A percentile compares a stretch with the other conserved stretches of the same genome.
Conservation (phyloP, 441 rosid genomes). For the Euphorbia corollata region DNA sequence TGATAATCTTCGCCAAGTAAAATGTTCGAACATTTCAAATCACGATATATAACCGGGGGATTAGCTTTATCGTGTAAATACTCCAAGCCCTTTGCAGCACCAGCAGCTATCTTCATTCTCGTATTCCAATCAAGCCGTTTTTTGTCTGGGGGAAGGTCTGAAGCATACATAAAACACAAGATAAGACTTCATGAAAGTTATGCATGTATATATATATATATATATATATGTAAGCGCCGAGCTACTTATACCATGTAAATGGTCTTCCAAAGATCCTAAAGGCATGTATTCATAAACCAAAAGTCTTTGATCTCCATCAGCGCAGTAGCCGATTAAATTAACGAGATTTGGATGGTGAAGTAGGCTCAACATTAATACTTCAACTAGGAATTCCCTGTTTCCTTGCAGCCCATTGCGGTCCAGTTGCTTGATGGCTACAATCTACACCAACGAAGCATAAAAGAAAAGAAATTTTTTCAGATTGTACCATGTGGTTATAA, state of each 20-base stretch:
- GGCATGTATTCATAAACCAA: too few relatives aligned
- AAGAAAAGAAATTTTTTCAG: too few relatives aligned
- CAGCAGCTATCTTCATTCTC: slow-evolving; percentile 92
- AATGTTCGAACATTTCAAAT: slow-evolving; percentile 88
- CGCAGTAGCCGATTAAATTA: slow-evolving; percentile 76
- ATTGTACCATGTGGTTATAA: too few relatives aligned
- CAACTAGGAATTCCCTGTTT: slow-evolving; percentile 75
- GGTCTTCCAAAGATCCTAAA: slow-evolving; percentile 76
- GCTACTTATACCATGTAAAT: slow-evolving; percentile 48
- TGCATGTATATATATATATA: too few relatives aligned
- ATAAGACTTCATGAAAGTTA: background rate
- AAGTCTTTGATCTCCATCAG: too few relatives aligned
- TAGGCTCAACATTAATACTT: slow-evolving; percentile 68
- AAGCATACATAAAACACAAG: slow-evolving; percentile 6
- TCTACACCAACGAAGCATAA: slow-evolving; percentile 31
- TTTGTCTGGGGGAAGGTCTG: slow-evolving; percentile 69
- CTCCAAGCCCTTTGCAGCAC: slow-evolving; percentile 92
- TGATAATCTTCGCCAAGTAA: slow-evolving; percentile 77
- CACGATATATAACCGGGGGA: slow-evolving; percentile 92
- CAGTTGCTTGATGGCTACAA: slow-evolving; percentile 87
- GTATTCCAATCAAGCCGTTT: slow-evolving; percentile 73
- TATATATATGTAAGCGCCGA: background rate
- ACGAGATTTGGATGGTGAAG: slow-evolving; percentile 86
- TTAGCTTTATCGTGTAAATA: slow-evolving; percentile 77
- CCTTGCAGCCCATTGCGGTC: too few relatives aligned